phyloP scores from a whole-genome alignment of 257 asterid genomes.

The Fraxinus cuspidata region DNA sequence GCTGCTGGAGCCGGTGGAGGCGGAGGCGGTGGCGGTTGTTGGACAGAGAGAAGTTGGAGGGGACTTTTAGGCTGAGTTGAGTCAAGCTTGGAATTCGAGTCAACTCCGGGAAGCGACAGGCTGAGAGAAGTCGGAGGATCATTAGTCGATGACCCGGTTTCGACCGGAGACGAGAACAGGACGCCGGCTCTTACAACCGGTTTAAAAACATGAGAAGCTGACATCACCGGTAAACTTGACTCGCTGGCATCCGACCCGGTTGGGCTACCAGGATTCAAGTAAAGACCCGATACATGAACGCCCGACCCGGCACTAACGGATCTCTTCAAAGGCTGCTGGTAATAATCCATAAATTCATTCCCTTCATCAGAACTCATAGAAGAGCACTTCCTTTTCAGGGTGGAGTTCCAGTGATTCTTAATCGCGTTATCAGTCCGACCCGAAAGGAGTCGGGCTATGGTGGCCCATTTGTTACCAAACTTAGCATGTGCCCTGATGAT shows the following conservation, averaged over 20 bases:
- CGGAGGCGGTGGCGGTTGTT: not conserved
- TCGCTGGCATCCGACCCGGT: constrained; percentile 77
- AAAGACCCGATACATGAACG: constrained; percentile 24
- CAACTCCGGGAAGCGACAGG: constrained; percentile 83
- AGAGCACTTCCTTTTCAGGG: constrained; percentile 78
- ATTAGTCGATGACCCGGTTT: constrained; percentile 29
- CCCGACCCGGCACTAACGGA: constrained; percentile 85
- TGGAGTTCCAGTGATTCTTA: constrained; percentile 94
- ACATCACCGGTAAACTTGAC: constrained; percentile 46
- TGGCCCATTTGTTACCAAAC: constrained; percentile 97
- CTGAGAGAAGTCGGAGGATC: constrained; percentile 73
- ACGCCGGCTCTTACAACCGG: constrained; percentile 54
- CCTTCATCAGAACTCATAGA: constrained; percentile 57
- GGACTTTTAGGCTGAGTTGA: constrained; percentile 30
- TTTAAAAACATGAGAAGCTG: constrained; percentile 39
- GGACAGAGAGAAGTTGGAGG: constrained; percentile 28
- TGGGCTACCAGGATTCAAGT: constrained; percentile 68
- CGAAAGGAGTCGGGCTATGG: constrained; percentile 79
- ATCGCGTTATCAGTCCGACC: constrained; percentile 98
- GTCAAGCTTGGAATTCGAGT: constrained; percentile 31
- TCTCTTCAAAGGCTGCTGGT: constrained; percentile 65
- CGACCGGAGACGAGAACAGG: constrained; percentile 37
- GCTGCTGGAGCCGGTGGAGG: not conserved
- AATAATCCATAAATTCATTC: constrained; percentile 23
- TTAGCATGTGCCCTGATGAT: constrained; percentile 82